A percentile compares a stretch with the other conserved stretches of the same genome.
Conservation (phyloP, 2,329 filamentous ascomycete genomes). For the Stachybotrys chlorohalonatus region DNA sequence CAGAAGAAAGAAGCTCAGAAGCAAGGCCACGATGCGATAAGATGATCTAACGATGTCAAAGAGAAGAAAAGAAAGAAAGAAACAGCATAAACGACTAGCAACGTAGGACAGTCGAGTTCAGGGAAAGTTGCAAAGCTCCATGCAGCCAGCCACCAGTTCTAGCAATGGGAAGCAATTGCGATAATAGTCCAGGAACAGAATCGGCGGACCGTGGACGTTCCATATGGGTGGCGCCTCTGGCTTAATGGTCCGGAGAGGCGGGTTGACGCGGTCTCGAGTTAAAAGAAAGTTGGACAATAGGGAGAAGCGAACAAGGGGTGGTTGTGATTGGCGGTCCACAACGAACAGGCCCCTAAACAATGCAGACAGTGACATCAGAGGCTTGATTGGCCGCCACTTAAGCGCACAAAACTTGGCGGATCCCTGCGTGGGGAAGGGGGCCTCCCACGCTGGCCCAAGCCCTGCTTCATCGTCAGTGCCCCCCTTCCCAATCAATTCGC, state of each 20-base stretch:
- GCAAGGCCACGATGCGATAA: too few relatives aligned
- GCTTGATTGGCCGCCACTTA: conserved; percentile 17
- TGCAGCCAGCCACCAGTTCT: not conserved
- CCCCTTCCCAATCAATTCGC: not conserved
- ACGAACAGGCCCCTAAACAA: not conserved
- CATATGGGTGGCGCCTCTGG: not conserved
- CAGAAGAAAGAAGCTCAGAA: too few relatives aligned
- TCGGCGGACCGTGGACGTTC: not conserved
- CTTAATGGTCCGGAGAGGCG: not conserved
- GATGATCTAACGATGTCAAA: too few relatives aligned
- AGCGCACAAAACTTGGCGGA: not conserved
- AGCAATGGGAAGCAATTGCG: not conserved
- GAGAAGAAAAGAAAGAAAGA: too few relatives aligned
- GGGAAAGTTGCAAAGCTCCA: not conserved
- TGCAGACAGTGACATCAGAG: conserved; percentile 24
- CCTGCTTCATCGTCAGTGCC: not conserved
- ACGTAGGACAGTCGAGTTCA: too few relatives aligned
- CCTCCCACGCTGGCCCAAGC: not conserved
- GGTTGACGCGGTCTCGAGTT: not conserved
- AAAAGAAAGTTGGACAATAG: not conserved
- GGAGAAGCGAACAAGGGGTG: conserved; percentile 6
- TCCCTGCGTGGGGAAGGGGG: not conserved
- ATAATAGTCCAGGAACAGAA: not conserved
- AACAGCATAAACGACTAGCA: too few relatives aligned
- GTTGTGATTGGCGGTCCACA: not conserved